phyloP scores from a whole-genome alignment of 1,284 basidiomycete genomes.

The Porodaedalea pini region DNA sequence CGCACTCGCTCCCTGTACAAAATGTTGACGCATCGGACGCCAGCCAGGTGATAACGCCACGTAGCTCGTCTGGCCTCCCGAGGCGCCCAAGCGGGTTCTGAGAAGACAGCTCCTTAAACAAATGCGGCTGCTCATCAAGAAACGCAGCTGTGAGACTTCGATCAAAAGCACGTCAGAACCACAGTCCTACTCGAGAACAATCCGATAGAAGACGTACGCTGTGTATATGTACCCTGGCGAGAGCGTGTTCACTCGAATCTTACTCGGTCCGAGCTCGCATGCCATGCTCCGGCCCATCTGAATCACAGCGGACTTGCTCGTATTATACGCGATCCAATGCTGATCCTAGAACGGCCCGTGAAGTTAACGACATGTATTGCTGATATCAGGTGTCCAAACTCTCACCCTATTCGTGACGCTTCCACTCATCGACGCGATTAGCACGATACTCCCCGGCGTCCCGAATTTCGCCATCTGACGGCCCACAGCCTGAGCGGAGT shows the following conservation, averaged over 20 bases:
- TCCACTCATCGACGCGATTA: constrained; percentile 83
- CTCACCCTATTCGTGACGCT: constrained; percentile 62
- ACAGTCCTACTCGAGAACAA: no score
- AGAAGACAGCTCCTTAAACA: constrained; percentile 66
- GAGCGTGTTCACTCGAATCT: constrained; percentile 74
- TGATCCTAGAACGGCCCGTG: constrained; percentile 46
- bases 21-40: constrained; percentile 73
- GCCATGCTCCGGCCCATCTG: constrained; percentile 85
- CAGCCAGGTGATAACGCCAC: constrained; percentile 76
- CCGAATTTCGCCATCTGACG: constrained; percentile 70
- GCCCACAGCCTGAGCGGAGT: constrained; percentile 76
- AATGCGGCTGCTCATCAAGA: constrained; percentile 64
- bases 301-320: constrained; percentile 76
- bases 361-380: no score
- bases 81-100: constrained; percentile 75
- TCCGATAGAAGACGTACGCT: no score
- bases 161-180: neutral
- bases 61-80: constrained; percentile 71
- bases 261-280: constrained; percentile 69
- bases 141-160: constrained; percentile 69
- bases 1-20: constrained; percentile 73
- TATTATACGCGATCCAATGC: constrained; percentile 79
- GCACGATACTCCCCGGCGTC: constrained; percentile 71
- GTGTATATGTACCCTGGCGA: constrained; percentile 78
- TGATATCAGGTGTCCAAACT: no score